Conservation (phyloP, 2,329 filamentous ascomycete genomes). For the Rugonectria rugulosa region DNA sequence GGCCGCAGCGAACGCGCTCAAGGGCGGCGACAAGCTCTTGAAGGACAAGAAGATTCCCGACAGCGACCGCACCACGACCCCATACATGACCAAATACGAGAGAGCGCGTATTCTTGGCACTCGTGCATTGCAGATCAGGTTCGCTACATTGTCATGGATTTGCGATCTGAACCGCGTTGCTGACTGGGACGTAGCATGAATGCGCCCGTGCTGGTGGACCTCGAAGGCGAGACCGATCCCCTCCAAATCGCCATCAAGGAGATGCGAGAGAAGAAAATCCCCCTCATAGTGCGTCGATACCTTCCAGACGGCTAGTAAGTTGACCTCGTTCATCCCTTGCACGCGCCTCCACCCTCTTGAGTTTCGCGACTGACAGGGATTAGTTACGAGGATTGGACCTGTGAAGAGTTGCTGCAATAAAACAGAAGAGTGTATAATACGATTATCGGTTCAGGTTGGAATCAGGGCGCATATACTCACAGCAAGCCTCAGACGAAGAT, state of each 20-base stretch:
- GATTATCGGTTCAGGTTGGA: slow-evolving; percentile 26
- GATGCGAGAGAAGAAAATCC: slow-evolving; percentile 97
- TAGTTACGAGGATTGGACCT: slow-evolving; percentile 99
- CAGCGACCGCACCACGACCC: slow-evolving; percentile 88
- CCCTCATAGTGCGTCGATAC: slow-evolving; percentile 92
- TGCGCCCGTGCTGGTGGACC: slow-evolving; percentile 92
- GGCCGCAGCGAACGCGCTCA: slow-evolving; percentile 62
- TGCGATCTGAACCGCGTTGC: slow-evolving; percentile 2
- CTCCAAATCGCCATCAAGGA: slow-evolving; percentile 98
- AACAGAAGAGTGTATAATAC: slow-evolving; percentile 28
- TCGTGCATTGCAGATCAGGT: slow-evolving; percentile 95
- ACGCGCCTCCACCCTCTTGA: too few species aligned
- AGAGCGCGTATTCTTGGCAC: slow-evolving; percentile 92
- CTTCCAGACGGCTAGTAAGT: slow-evolving; percentile 95
- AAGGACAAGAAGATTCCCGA: slow-evolving; percentile 90
- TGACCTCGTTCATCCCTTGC: neutral
- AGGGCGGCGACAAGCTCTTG: slow-evolving; percentile 62
- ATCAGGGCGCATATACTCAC: slow-evolving; percentile 39
- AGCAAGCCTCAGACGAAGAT: slow-evolving; percentile 34
- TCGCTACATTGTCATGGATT: slow-evolving; percentile 40
- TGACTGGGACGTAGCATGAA: slow-evolving; percentile 77
- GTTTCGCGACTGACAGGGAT: slow-evolving; percentile 20
- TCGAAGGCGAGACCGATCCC: slow-evolving; percentile 97
- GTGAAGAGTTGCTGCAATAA: slow-evolving; percentile 85
- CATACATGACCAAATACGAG: slow-evolving; percentile 99